phyloP scores from a whole-genome alignment of 371 early-diverging fungal genomes.

The Zopfochytrium polystomum region DNA sequence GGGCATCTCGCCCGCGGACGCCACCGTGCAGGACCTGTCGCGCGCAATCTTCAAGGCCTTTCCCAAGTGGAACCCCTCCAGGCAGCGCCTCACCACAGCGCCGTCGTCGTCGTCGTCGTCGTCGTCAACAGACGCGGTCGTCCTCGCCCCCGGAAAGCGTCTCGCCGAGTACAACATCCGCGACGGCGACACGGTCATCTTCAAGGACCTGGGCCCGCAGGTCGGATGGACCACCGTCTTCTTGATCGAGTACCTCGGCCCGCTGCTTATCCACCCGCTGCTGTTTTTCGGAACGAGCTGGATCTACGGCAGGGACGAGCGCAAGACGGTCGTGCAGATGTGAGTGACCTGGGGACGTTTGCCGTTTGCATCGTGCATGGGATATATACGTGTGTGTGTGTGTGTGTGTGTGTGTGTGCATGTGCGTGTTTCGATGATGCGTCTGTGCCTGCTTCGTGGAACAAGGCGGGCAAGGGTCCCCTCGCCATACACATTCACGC shows the following conservation, averaged over 20 bases:
- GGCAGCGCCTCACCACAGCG: constrained; percentile 68
- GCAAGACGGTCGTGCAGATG: constrained; percentile 34
- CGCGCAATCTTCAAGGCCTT: constrained; percentile 52
- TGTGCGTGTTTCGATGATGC: not conserved
- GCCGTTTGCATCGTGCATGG: too few relatives aligned
- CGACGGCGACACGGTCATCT: constrained; percentile 61
- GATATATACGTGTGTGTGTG: too few relatives aligned
- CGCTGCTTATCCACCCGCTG: constrained; percentile 81
- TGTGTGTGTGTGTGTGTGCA: too few relatives aligned
- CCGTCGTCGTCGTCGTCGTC: too few relatives aligned
- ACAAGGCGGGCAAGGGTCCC: too few relatives aligned
- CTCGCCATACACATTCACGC: too few relatives aligned
- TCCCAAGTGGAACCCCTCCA: constrained; percentile 64
- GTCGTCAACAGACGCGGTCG: constrained; percentile 29
- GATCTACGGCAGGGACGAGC: constrained; percentile 59
- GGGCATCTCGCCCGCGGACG: constrained; percentile 24
- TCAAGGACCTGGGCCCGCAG: constrained; percentile 83
- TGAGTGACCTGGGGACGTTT: constrained; percentile 1
- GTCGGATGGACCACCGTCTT: constrained; percentile 94
- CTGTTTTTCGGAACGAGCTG: constrained; percentile 68
- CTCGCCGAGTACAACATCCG: constrained; percentile 58
- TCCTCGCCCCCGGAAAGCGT: constrained; percentile 57
- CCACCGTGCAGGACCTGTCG: constrained; percentile 63
- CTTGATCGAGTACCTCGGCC: constrained; percentile 90
- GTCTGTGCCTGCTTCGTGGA: not conserved